Evolutionary conservation across 2,329 filamentous ascomycete species (phyloP).

Genomic region (Epichloe scottii): DNA sequence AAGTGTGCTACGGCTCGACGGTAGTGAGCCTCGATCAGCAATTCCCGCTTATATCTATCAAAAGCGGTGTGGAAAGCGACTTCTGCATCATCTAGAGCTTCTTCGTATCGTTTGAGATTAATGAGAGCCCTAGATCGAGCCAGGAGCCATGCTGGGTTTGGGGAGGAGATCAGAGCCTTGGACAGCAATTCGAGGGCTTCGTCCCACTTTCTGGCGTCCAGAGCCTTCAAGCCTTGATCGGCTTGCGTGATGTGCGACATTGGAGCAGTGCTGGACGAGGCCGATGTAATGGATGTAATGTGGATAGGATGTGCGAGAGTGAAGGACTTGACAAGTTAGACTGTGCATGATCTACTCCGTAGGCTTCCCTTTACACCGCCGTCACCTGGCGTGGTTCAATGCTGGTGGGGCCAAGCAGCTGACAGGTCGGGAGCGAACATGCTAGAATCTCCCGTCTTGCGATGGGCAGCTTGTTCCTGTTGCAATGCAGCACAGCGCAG

Average conservation of each 20-base stretch:
- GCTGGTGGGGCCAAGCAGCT: too few relatives aligned
- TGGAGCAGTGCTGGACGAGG: background rate
- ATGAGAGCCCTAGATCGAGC: slow-evolving; percentile 71
- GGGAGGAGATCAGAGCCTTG: slow-evolving; percentile 49
- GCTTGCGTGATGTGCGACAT: slow-evolving; percentile 43
- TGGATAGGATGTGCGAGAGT: background rate
- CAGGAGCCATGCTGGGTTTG: slow-evolving; percentile 67
- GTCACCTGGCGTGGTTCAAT: too few relatives aligned
- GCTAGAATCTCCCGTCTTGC: too few relatives aligned
- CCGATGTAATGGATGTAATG: background rate
- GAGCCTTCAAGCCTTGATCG: slow-evolving; percentile 51
- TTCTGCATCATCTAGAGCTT: slow-evolving; percentile 59
- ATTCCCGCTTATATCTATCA: slow-evolving; percentile 59
- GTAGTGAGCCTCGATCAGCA: slow-evolving; percentile 71
- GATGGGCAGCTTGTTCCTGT: too few relatives aligned
- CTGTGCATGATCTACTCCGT: too few relatives aligned
- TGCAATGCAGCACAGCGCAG: too few relatives aligned
- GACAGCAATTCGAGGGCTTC: slow-evolving; percentile 58
- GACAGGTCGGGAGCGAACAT: too few relatives aligned
- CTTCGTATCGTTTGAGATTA: slow-evolving; percentile 44
- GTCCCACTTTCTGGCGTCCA: slow-evolving; percentile 49
- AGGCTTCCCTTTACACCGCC: too few relatives aligned
- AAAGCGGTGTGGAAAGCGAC: slow-evolving; percentile 48
- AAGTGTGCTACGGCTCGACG: slow-evolving; percentile 65
- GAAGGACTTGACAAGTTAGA: background rate